These are phyloP conservation scores for Pyrrhoderma noxium DNA, from an alignment of 1,284 basidiomycete genomes.

Conservation along the genomic window DNA sequence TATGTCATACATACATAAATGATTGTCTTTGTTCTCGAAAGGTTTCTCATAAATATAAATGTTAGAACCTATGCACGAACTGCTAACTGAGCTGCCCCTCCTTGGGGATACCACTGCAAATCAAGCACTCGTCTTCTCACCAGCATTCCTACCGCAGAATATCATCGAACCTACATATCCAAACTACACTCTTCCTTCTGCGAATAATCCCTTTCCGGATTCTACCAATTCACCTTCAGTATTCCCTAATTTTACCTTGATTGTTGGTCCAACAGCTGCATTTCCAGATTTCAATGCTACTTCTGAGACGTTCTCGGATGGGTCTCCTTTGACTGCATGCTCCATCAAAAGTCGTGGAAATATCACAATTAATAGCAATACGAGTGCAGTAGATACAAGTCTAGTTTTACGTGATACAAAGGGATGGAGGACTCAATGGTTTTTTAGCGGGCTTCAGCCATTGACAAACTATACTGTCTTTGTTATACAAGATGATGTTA, in stretches of 20 bases:
- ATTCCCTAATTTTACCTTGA: conserved; percentile 19
- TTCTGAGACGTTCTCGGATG: conserved; percentile 29
- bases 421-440: conserved; percentile 64
- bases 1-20: conserved; percentile 25
- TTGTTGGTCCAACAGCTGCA: conserved; percentile 21
- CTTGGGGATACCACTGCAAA: conserved; percentile 74
- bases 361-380: conserved; percentile 28
- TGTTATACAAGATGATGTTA: conserved; percentile 43
- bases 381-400: conserved; percentile 25
- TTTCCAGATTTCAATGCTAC: conserved; percentile 15
- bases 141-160: conserved; percentile 37
- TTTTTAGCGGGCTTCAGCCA: conserved; percentile 49
- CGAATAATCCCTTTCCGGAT: conserved; percentile 30
- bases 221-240: conserved; percentile 31
- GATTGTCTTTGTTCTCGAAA: conserved; percentile 7
- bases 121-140: conserved; percentile 72
- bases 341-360: conserved; percentile 33
- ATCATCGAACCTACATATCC: conserved; percentile 52
- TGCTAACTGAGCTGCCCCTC: conserved; percentile 41
- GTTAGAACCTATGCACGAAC: conserved; percentile 40
- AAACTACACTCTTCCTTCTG: conserved; percentile 70
- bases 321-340: conserved; percentile 55
- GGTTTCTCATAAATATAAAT: conserved; percentile 13
- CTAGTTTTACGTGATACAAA: conserved; percentile 47
- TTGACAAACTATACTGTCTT: conserved; percentile 69